phyloP scores from a whole-genome alignment of 139 green algal genomes.

The Chlorella sp. region DNA sequence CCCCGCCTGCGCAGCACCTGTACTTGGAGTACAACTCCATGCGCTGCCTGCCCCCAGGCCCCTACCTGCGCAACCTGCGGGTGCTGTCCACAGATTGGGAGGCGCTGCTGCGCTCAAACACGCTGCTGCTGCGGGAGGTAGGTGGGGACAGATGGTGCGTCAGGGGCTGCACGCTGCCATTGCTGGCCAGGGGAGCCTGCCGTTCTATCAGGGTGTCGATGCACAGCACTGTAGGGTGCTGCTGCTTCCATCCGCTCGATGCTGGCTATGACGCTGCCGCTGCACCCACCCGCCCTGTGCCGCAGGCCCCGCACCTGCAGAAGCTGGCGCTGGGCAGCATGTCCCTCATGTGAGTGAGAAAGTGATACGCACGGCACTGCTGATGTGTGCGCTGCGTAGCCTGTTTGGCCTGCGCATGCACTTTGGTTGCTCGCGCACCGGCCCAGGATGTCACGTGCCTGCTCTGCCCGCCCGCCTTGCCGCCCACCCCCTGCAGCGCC shows the following conservation, averaged over 20 bases:
- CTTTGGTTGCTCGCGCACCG: not conserved
- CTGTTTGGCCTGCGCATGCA: not conserved
- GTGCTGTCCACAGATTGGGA: slow-evolving; percentile 35
- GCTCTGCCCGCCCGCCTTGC: too few species aligned
- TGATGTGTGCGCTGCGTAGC: too few species aligned
- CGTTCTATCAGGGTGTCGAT: too few species aligned
- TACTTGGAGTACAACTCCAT: slow-evolving; percentile 39
- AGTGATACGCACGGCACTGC: too few species aligned
- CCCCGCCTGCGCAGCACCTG: not conserved
- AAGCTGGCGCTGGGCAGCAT: slow-evolving; percentile 22
- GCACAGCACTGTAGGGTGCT: too few species aligned
- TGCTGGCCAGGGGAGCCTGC: not conserved
- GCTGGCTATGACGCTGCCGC: not conserved
- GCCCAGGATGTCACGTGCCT: not conserved
- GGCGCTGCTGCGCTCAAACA: slow-evolving; percentile 22
- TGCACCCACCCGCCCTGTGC: not conserved
- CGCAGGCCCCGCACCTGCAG: not conserved
- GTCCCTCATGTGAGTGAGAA: not conserved
- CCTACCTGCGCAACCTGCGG: not conserved
- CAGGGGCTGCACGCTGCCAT: not conserved
- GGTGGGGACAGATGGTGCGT: not conserved
- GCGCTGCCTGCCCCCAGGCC: slow-evolving; percentile 9
- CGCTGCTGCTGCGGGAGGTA: slow-evolving; percentile 2
- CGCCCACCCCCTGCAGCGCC: not conserved
- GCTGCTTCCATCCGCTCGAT: too few species aligned